These are phyloP conservation scores for Cyclospora cayetanensis DNA, from an alignment of 169 alveolate genomes.

Conservation along the genomic window DNA sequence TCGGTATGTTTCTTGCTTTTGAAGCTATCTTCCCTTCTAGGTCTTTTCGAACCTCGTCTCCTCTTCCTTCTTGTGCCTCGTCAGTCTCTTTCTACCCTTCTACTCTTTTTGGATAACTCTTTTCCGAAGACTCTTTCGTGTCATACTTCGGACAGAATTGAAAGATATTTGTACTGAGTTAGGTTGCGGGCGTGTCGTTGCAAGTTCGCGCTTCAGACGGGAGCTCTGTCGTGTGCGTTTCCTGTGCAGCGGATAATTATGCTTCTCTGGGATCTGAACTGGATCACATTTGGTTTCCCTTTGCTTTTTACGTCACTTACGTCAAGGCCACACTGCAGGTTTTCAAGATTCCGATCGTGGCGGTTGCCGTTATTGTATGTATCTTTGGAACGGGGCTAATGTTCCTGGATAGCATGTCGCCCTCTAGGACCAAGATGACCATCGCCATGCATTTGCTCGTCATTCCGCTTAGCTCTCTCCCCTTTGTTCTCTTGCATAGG, in stretches of 20 bases:
- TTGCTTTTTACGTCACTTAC: slow-evolving; percentile 6
- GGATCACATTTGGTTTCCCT: slow-evolving; percentile 23
- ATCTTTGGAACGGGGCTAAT: slow-evolving; percentile 65
- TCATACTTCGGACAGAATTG: background rate
- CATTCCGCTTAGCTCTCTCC: slow-evolving; percentile 51
- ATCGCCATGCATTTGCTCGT: slow-evolving; percentile 33
- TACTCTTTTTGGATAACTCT: background rate
- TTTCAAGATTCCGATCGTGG: slow-evolving; percentile 50
- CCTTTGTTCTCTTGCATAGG: slow-evolving; percentile 9
- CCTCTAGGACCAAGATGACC: slow-evolving; percentile 49
- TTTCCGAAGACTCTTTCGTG: background rate
- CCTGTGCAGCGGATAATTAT: background rate
- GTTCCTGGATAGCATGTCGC: slow-evolving; percentile 56
- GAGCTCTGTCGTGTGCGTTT: too few species aligned
- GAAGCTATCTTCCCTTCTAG: too few species aligned
- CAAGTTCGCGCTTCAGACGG: too few species aligned
- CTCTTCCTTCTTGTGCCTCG: background rate
- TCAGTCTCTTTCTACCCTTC: background rate
- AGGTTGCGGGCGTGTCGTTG: too few species aligned
- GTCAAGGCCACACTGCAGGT: slow-evolving; percentile 49
- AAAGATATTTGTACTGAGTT: too few species aligned
- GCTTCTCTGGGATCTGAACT: background rate
- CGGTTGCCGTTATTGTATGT: slow-evolving; percentile 2
- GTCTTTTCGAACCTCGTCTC: background rate
- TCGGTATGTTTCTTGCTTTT: too few species aligned